These are phyloP conservation scores for Metschnikowia lachancei DNA, from an alignment of 805 yeast species.

Conservation along the genomic window DNA sequence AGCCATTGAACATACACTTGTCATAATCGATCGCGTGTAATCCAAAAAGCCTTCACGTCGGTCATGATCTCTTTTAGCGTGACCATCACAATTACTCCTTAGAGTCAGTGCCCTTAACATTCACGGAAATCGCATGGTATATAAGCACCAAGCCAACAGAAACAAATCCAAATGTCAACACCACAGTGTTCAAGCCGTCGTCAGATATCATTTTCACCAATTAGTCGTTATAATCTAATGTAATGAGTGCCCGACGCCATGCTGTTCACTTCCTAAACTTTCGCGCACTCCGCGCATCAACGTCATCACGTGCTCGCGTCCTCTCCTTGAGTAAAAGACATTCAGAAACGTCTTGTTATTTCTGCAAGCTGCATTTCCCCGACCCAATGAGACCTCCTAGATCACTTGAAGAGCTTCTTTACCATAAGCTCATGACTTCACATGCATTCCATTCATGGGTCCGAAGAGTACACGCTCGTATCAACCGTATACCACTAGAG, in stretches of 20 bases:
- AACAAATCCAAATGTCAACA: constrained; percentile 67
- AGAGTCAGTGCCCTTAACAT: constrained; percentile 25
- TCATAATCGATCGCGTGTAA: too few species aligned
- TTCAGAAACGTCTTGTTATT: neutral
- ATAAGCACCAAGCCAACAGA: constrained; percentile 69
- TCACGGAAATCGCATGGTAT: constrained; percentile 65
- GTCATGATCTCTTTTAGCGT: neutral
- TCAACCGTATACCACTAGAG: constrained; percentile 57
- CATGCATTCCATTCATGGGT: constrained; percentile 63
- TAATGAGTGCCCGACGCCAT: neutral
- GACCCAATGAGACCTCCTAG: constrained; percentile 10
- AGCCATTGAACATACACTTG: too few species aligned
- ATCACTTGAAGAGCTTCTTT: constrained; percentile 25
- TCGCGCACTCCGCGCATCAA: too few species aligned
- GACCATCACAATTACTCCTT: neutral
- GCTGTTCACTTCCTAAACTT: constrained; percentile 5
- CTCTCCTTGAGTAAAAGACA: neutral
- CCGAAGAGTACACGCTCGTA: constrained; percentile 55
- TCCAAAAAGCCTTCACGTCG: neutral
- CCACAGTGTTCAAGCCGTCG: constrained; percentile 70
- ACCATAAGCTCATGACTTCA: constrained; percentile 49
- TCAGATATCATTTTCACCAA: constrained; percentile 68
- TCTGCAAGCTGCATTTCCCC: neutral
- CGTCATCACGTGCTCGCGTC: constrained; percentile 6
- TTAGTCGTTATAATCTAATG: neutral